Conservation (phyloP, 345 rosid genomes). For the Lepidium africanum region DNA sequence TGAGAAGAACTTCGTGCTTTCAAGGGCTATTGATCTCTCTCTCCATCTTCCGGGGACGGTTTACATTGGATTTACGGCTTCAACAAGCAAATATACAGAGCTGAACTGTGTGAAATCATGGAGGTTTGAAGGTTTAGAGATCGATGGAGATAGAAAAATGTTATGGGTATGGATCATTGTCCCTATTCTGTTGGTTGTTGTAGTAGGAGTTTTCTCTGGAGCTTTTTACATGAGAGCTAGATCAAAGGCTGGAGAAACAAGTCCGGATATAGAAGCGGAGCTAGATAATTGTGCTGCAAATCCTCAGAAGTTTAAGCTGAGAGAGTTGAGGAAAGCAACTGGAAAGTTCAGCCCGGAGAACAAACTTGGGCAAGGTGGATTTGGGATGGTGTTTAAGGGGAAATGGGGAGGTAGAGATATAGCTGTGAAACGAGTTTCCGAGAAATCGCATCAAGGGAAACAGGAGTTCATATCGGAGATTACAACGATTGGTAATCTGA, state of each 20-base stretch:
- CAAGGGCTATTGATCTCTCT: constrained; percentile 43
- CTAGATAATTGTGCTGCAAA: constrained; percentile 36
- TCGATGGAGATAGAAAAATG: constrained; percentile 1
- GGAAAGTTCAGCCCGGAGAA: constrained; percentile 38
- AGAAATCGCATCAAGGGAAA: constrained; percentile 64
- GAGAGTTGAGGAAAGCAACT: constrained; percentile 52
- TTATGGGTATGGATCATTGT: constrained; percentile 31
- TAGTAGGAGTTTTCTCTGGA: not conserved
- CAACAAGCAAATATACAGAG: constrained; percentile 38
- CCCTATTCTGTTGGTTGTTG: constrained; percentile 1
- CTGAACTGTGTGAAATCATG: constrained; percentile 55
- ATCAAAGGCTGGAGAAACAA: constrained; percentile 19
- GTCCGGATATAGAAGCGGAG: constrained; percentile 44
- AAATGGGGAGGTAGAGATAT: constrained; percentile 38
- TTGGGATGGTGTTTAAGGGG: constrained; percentile 74
- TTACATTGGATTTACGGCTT: constrained; percentile 59
- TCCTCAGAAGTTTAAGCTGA: constrained; percentile 47
- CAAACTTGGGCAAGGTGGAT: constrained; percentile 72
- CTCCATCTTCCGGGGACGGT: constrained; percentile 40
- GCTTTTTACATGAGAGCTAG: constrained; percentile 20
- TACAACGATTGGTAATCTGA: constrained; percentile 62
- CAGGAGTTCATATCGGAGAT: constrained; percentile 76
- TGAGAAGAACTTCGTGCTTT: constrained; percentile 24
- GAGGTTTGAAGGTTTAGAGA: constrained; percentile 35
- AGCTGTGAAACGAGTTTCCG: constrained; percentile 63